Percentiles rank a stretch among this genome's conserved stretches.
Evolutionary conservation across 176 grass and related monocot species (phyloP).

Genomic region (Oryza australiensis): DNA sequence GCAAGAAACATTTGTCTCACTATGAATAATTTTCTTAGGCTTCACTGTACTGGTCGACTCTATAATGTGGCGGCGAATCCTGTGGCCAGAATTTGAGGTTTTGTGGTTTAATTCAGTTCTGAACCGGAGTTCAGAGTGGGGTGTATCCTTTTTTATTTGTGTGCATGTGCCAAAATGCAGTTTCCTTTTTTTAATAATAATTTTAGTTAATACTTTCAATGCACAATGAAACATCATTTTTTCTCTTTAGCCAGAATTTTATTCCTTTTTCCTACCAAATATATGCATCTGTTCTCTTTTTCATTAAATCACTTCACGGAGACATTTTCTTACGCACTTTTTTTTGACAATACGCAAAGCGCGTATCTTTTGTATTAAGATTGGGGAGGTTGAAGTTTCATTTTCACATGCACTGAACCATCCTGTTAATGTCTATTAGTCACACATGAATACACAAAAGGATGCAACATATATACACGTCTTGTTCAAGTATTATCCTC

Average conservation of each 20-base stretch:
- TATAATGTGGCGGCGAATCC: conserved; percentile 81
- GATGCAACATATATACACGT: conserved; percentile 13
- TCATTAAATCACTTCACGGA: background rate
- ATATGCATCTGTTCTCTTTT: conserved; percentile 1
- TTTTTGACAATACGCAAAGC: too few species aligned
- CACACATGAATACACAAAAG: conserved; percentile 6
- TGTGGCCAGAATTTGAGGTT: conserved; percentile 98
- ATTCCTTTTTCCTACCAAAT: background rate
- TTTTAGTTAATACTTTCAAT: background rate
- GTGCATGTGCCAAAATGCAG: background rate
- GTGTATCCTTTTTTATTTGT: conserved; percentile 81
- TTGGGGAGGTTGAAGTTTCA: too few species aligned
- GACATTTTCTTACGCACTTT: background rate
- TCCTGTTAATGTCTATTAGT: conserved; percentile 12
- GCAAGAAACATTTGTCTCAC: conserved; percentile 13
- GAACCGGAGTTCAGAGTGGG: conserved; percentile 97
- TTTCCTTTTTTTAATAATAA: conserved; percentile 5
- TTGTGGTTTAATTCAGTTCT: conserved; percentile 97
- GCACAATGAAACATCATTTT: conserved; percentile 2
- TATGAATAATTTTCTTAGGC: conserved; percentile 44
- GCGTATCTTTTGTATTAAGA: too few species aligned
- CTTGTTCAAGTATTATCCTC: background rate
- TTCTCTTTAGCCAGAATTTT: background rate
- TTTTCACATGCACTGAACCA: background rate
- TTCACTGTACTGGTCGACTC: conserved; percentile 69